Evolutionary conservation across 2,329 filamentous ascomycete genomes (phyloP).

Genomic region (Geosmithia morbida): DNA sequence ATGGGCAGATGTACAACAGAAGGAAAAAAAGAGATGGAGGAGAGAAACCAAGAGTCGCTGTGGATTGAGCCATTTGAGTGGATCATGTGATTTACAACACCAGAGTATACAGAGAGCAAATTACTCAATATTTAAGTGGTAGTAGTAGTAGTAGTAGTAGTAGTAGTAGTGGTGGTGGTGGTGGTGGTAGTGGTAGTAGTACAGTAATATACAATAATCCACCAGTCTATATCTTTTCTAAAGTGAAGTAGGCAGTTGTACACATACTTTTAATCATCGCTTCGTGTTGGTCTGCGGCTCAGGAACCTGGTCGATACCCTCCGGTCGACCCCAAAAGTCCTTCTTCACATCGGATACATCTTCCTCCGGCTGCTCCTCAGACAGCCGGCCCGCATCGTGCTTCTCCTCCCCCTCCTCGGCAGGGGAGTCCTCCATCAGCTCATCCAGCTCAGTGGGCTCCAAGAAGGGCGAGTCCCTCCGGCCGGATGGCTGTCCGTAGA

Average conservation of each 20-base stretch:
- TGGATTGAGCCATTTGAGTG: no score
- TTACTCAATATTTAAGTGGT: no score
- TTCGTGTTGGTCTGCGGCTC: background rate
- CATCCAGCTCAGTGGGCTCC: constrained; percentile 1
- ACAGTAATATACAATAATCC: no score
- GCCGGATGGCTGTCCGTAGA: background rate
- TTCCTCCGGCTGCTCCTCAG: background rate
- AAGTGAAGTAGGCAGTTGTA: background rate
- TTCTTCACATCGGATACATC: background rate
- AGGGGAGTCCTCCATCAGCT: background rate
- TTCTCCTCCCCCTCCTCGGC: background rate
- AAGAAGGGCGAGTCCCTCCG: background rate
- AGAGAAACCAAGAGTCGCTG: no score
- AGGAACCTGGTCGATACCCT: background rate
- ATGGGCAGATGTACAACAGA: no score
- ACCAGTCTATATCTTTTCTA: no score
- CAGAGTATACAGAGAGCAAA: no score
- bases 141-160: no score
- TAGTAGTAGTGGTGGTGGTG: no score
- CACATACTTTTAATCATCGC: background rate
- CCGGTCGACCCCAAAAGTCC: constrained; percentile 1
- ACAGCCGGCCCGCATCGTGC: background rate
- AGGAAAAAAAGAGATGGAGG: no score
- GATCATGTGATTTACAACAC: no score
- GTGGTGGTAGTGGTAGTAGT: no score